Percentiles rank a stretch among this genome's conserved stretches.
Evolutionary conservation across 1,139 yeast genomes (phyloP).

Genomic region (Lodderomyces theae): DNA sequence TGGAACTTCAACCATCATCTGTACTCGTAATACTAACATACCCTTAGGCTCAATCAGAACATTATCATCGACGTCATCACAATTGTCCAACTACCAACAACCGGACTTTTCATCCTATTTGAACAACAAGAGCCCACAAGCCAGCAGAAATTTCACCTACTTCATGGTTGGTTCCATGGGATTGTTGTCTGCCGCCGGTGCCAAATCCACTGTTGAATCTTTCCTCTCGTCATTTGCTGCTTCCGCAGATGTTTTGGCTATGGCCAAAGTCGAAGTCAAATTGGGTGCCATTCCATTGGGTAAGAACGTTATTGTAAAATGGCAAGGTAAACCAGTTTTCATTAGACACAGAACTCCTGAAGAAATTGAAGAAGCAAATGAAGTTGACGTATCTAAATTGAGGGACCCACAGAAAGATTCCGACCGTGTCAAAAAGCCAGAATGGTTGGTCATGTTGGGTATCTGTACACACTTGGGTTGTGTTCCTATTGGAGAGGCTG

Average conservation of each 20-base stretch:
- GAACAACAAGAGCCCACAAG: slow-evolving; percentile 69
- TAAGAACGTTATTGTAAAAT: slow-evolving; percentile 95
- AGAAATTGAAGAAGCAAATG: slow-evolving; percentile 94
- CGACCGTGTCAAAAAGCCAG: slow-evolving; percentile 94
- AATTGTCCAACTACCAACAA: slow-evolving; percentile 77
- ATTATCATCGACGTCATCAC: slow-evolving; percentile 47
- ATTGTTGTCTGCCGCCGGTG: slow-evolving; percentile 90
- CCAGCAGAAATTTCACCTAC: slow-evolving; percentile 83
- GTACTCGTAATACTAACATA: slow-evolving; percentile 12
- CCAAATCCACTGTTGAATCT: slow-evolving; percentile 96
- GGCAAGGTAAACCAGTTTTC: slow-evolving; percentile 99
- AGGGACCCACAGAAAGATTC: slow-evolving; percentile 95
- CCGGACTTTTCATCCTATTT: slow-evolving; percentile 88
- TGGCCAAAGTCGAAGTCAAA: slow-evolving; percentile 99
- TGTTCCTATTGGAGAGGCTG: slow-evolving; percentile 99
- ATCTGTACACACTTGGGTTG: slow-evolving; percentile 99
- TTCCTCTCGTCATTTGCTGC: slow-evolving; percentile 94
- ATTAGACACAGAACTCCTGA: slow-evolving; percentile 96
- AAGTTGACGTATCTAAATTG: slow-evolving; percentile 66
- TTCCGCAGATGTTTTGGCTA: slow-evolving; percentile 97
- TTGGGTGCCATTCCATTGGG: slow-evolving; percentile 95
- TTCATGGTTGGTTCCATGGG: slow-evolving; percentile 99
- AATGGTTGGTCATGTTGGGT: slow-evolving; percentile 99
- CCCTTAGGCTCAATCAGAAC: slow-evolving; percentile 31
- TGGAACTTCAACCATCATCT: no score